A percentile compares a stretch with the other conserved stretches of the same genome.
Conservation (phyloP, 305 asterid genomes). For the Fraxinus ornus region DNA sequence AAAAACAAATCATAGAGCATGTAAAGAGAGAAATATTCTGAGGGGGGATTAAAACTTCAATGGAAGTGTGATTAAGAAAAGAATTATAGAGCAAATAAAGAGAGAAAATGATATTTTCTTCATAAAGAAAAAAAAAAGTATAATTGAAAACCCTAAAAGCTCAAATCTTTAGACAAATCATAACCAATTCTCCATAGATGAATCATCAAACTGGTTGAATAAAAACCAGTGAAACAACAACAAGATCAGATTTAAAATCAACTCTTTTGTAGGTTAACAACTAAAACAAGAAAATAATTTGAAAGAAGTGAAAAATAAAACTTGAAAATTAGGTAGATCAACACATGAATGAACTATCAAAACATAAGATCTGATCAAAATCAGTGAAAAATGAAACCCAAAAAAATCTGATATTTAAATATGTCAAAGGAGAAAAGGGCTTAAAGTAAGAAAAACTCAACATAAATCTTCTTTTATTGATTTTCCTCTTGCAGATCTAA, state of each 20-base stretch:
- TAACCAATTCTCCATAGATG: neutral
- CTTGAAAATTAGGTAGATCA: neutral
- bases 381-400: neutral
- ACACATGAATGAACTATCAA: neutral
- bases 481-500: slow-evolving; percentile 66
- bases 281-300: neutral
- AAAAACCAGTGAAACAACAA: neutral
- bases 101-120: neutral
- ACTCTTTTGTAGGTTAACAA: neutral
- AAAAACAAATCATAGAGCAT: neutral
- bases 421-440: neutral
- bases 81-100: neutral
- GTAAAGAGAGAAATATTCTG: neutral
- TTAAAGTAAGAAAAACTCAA: slow-evolving; percentile 7
- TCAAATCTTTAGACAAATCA: slow-evolving; percentile 1
- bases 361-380: neutral
- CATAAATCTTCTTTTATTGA: slow-evolving; percentile 43
- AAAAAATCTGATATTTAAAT: neutral
- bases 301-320: neutral
- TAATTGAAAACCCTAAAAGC: slow-evolving; percentile 17
- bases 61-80: neutral
- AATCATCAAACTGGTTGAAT: neutral
- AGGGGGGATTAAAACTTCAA: neutral
- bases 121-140: neutral
- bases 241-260: neutral